Percentiles rank a stretch among this genome's conserved stretches.
phyloP scores from a whole-genome alignment of 2,329 filamentous ascomycete genomes.

The Mycocentrospora acerina region DNA sequence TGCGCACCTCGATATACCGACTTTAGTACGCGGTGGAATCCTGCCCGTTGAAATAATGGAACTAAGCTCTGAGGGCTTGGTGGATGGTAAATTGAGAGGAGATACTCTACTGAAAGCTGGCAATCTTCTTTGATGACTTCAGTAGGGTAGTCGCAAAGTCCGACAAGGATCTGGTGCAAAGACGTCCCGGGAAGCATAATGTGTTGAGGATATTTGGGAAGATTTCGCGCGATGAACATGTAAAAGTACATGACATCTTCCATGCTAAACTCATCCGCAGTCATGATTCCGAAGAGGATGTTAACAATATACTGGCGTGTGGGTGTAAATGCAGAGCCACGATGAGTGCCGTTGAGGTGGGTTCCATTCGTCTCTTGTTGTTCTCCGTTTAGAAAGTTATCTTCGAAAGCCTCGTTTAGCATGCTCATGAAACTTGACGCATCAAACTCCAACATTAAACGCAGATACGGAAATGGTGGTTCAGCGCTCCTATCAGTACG shows the following conservation, averaged over 20 bases:
- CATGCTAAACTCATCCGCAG: conserved; percentile 68
- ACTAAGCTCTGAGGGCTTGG: conserved; percentile 76
- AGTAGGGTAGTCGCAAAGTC: conserved; percentile 82
- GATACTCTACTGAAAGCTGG: conserved; percentile 93
- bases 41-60: conserved; percentile 73
- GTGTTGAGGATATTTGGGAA: conserved; percentile 96
- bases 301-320: conserved; percentile 92
- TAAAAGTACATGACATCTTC: conserved; percentile 92
- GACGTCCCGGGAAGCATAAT: conserved; percentile 86
- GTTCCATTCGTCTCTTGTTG: conserved; percentile 62
- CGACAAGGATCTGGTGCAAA: conserved; percentile 75
- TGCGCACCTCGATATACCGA: conserved; percentile 78
- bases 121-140: conserved; percentile 85
- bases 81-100: conserved; percentile 90
- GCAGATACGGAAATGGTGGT: conserved; percentile 81
- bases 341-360: conserved; percentile 53
- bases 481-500: conserved; percentile 58
- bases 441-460: conserved; percentile 83
- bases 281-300: conserved; percentile 90
- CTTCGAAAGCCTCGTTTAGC: conserved; percentile 95
- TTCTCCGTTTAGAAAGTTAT: conserved; percentile 84
- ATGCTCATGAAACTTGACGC: conserved; percentile 91
- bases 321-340: conserved; percentile 47
- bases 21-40: conserved; percentile 90
- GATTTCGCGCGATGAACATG: conserved; percentile 95